Evolutionary conservation across 768 basidiomycete species (phyloP), one percentile per base, ranked within the genome.

Genomic region (Thelephora ganbajun): DNA sequence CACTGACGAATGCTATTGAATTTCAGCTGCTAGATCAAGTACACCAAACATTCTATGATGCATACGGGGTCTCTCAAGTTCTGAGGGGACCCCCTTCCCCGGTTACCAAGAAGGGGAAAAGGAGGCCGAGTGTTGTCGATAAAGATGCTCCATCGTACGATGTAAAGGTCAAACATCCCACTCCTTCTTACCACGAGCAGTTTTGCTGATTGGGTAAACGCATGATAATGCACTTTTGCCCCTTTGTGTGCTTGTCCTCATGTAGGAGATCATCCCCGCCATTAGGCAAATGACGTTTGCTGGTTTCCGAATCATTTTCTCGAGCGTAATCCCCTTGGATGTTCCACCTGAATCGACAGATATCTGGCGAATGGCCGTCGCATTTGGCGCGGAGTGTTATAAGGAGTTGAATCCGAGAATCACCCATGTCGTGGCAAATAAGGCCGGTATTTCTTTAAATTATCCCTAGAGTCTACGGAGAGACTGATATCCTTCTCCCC

Each of bases 281-380:
- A 72, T 94, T 62, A 83, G 94, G 46, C 59, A 69, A 19, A 73
- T 77, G 54, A 83, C 88, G 0, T 71, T 98, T n/a, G 71, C 73
- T 33, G 87, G 84, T 23, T 73, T 82, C 23, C 78, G 85, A 57
- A 74, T 99, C 30, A 70, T 94, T 33, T 98, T 99, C 64, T 97
- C 94, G 1, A 89, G 92, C 48, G 79, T 99, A 35, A 92, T 98
- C 48, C 92, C 94, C 3, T 74, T 93, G n/a, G 83, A 90, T 56
- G 80, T 79, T 2, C 70, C 66, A 48, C 84, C 89, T 34, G 82
- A 91, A 61, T 69, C 71, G 43, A 86, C 76, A 45, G 89, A 91
- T 56, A 77, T 90, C 44, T 94, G 90, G 90, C 72, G 76, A 54
- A 71, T 83, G 60, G 90, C 94, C 11, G 72, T 74, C 43, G 81